Conservation (phyloP, 306 rosid genomes). For the Malus asiatica region DNA sequence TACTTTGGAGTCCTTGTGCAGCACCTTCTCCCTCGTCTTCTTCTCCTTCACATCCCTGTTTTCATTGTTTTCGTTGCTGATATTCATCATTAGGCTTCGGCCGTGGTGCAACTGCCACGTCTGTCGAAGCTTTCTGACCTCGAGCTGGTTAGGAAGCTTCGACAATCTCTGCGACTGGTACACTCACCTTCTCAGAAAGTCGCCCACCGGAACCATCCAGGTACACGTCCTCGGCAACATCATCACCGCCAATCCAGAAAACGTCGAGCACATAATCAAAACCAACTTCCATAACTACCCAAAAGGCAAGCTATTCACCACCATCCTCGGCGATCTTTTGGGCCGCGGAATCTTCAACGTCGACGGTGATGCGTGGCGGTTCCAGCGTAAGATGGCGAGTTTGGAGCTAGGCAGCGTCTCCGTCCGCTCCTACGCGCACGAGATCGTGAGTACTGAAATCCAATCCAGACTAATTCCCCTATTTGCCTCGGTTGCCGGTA, state of each 20-base stretch:
- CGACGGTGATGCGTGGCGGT: conserved; percentile 64
- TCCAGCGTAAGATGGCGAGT: conserved; percentile 82
- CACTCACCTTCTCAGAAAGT: conserved; percentile 50
- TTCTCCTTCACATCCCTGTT: conserved; percentile 58
- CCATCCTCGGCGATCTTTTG: conserved; percentile 70
- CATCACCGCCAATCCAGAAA: conserved; percentile 60
- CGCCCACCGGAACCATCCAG: conserved; percentile 50
- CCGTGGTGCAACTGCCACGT: conserved; percentile 71
- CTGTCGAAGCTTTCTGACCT: conserved; percentile 41
- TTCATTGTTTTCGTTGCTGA: conserved; percentile 42
- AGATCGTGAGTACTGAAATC: conserved; percentile 40
- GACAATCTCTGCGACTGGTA: conserved; percentile 69
- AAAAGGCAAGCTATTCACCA: conserved; percentile 63
- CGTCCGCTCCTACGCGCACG: conserved; percentile 53
- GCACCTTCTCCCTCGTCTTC: conserved; percentile 32
- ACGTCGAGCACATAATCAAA: conserved; percentile 69
- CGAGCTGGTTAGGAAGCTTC: conserved; percentile 35
- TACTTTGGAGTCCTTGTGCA: conserved; percentile 25
- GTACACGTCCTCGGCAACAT: conserved; percentile 60
- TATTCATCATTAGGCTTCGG: conserved; percentile 48
- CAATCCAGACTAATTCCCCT: conserved; percentile 42
- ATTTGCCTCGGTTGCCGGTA: background rate
- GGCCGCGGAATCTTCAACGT: conserved; percentile 83
- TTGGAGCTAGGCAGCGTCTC: conserved; percentile 60
- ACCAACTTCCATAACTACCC: conserved; percentile 75